These are phyloP conservation scores for Bruguiera gymnorhiza DNA, from an alignment of 345 rosid genomes.

Conservation along the genomic window DNA sequence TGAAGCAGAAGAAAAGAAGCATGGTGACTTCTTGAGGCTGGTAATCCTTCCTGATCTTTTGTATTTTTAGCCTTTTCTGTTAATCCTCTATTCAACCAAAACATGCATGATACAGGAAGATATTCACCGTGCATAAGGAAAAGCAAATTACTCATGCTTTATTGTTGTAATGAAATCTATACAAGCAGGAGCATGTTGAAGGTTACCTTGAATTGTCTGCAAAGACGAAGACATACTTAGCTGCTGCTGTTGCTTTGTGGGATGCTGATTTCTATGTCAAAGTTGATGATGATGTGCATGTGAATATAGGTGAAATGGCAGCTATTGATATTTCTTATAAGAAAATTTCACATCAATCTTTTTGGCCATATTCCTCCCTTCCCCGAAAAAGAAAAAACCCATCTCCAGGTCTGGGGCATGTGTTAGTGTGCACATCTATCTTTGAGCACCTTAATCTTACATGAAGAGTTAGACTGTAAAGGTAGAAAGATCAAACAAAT, in stretches of 20 bases:
- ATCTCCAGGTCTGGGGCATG: too few relatives aligned
- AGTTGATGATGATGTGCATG: slow-evolving; percentile 97
- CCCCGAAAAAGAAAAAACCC: too few relatives aligned
- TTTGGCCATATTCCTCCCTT: too few relatives aligned
- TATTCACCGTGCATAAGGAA: not conserved
- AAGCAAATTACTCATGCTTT: not conserved
- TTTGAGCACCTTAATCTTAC: too few relatives aligned
- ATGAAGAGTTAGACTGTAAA: too few relatives aligned
- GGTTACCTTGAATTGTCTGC: slow-evolving; percentile 97
- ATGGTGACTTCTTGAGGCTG: slow-evolving; percentile 95
- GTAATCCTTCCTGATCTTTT: slow-evolving; percentile 34
- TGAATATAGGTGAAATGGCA: slow-evolving; percentile 70
- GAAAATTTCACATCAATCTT: not conserved
- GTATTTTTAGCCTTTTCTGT: slow-evolving; percentile 16
- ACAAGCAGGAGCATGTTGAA: slow-evolving; percentile 84
- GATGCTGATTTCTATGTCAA: slow-evolving; percentile 97
- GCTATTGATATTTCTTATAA: not conserved
- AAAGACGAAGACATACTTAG: slow-evolving; percentile 82
- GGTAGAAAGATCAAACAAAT: too few relatives aligned
- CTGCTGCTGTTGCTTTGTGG: slow-evolving; percentile 86
- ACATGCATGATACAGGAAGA: not conserved
- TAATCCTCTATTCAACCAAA: not conserved
- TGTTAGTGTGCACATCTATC: too few relatives aligned
- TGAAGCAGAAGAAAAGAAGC: slow-evolving; percentile 90
- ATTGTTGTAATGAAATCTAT: slow-evolving; percentile 15